Percentiles rank a stretch among this genome's conserved stretches.
These are phyloP conservation scores for Monilinia laxa DNA, from an alignment of 2,329 filamentous ascomycete species.

Conservation along the genomic window DNA sequence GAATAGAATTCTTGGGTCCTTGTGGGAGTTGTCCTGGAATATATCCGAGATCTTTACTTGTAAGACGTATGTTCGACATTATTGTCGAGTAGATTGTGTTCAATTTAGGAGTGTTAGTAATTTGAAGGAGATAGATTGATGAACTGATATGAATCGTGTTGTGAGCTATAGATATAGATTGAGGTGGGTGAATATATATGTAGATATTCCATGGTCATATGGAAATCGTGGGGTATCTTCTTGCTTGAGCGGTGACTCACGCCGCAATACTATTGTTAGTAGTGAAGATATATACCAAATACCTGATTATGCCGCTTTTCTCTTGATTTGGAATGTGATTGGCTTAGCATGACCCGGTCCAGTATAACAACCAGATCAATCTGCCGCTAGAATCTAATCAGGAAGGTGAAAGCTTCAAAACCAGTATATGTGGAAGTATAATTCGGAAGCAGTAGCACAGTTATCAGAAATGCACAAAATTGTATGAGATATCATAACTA, in stretches of 20 bases:
- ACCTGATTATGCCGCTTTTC: neutral
- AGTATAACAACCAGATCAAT: neutral
- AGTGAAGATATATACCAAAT: no score
- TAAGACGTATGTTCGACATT: neutral
- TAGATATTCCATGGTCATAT: neutral
- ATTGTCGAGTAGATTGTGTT: neutral
- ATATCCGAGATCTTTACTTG: conserved; percentile 33
- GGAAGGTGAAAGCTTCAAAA: neutral
- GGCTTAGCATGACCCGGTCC: neutral
- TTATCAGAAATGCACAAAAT: no score
- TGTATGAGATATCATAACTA: no score
- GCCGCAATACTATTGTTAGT: neutral
- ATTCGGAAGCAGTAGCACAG: no score
- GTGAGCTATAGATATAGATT: neutral
- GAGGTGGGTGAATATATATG: neutral
- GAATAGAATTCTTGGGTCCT: conserved; percentile 38
- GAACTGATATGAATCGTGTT: neutral
- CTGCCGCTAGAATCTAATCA: neutral
- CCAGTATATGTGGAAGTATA: no score
- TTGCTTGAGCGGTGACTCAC: neutral
- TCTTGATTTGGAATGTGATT: neutral
- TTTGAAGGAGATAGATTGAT: neutral
- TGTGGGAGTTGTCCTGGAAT: conserved; percentile 33
- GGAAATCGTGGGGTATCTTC: neutral
- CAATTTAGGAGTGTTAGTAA: no score